phyloP scores from a whole-genome alignment of 192 early-diverging fungal species.

The Backusella liffmaniae region DNA sequence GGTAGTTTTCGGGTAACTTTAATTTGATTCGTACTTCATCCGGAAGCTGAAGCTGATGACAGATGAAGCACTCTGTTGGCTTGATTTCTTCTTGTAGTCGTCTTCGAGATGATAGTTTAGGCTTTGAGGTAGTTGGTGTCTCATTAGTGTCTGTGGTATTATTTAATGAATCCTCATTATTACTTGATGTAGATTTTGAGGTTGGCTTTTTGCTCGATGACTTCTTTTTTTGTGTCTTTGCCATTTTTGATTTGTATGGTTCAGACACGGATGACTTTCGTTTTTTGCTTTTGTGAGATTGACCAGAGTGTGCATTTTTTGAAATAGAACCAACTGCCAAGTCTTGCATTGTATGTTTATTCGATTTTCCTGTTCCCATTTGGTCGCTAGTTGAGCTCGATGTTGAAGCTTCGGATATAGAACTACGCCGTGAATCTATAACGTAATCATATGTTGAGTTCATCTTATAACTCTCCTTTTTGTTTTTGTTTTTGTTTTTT shows the following conservation, averaged over 20 bases:
- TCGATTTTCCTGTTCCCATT: not conserved
- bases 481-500: not conserved
- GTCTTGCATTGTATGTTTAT: not conserved
- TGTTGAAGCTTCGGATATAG: not conserved
- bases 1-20: constrained; percentile 1
- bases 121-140: not conserved
- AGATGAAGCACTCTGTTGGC: not conserved
- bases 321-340: not conserved
- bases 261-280: not conserved
- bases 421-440: not conserved
- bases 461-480: not conserved
- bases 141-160: not conserved
- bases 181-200: not conserved
- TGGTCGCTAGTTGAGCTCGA: not conserved
- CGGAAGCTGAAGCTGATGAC: constrained; percentile 10
- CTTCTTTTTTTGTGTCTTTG: not conserved
- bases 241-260: not conserved
- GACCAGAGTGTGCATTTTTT: not conserved
- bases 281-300: not conserved
- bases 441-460: not conserved
- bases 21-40: constrained; percentile 7
- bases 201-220: not conserved
- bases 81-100: not conserved
- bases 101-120: not conserved
- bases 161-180: too few relatives aligned